A percentile compares a stretch with the other conserved stretches of the same genome.
These are phyloP conservation scores for Podila minutissima DNA, from an alignment of 192 early-diverging fungal species.

Conservation along the genomic window DNA sequence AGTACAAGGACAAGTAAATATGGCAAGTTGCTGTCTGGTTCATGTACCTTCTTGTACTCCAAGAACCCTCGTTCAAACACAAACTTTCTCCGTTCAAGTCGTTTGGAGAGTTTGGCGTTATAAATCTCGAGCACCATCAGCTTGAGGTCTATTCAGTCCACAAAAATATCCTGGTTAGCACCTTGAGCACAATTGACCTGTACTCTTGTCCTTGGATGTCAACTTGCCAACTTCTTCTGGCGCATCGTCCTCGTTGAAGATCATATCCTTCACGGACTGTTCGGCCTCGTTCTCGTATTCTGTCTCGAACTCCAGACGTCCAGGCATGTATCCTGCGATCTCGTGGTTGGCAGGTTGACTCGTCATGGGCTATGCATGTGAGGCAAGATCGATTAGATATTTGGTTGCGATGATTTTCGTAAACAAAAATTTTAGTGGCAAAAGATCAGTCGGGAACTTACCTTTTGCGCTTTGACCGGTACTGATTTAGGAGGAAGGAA, in stretches of 20 bases:
- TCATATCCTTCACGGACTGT: slow-evolving; percentile 93
- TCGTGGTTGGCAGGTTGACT: slow-evolving; percentile 95
- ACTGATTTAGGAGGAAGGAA: background rate
- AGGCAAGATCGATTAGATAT: background rate
- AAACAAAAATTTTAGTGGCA: background rate
- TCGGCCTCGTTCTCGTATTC: slow-evolving; percentile 98
- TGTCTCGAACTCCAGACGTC: slow-evolving; percentile 94
- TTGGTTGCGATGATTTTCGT: background rate
- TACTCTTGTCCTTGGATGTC: background rate
- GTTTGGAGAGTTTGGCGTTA: slow-evolving; percentile 85
- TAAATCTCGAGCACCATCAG: slow-evolving; percentile 92
- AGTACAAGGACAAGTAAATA: background rate
- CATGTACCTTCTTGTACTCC: slow-evolving; percentile 83
- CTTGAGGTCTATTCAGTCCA: slow-evolving; percentile 76
- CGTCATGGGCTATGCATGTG: slow-evolving; percentile 67
- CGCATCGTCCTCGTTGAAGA: slow-evolving; percentile 87
- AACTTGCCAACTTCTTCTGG: slow-evolving; percentile 80
- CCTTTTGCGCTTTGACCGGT: slow-evolving; percentile 44
- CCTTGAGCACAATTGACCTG: slow-evolving; percentile 1
- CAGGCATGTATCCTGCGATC: slow-evolving; percentile 97
- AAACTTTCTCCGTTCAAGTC: slow-evolving; percentile 85
- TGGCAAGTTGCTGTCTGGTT: background rate
- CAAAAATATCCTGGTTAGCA: background rate
- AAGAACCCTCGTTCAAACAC: slow-evolving; percentile 89
- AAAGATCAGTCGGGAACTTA: background rate